Base-by-base conservation (phyloP, 2,329 filamentous ascomycete species). In the Diaporthe ilicicola region DNA sequence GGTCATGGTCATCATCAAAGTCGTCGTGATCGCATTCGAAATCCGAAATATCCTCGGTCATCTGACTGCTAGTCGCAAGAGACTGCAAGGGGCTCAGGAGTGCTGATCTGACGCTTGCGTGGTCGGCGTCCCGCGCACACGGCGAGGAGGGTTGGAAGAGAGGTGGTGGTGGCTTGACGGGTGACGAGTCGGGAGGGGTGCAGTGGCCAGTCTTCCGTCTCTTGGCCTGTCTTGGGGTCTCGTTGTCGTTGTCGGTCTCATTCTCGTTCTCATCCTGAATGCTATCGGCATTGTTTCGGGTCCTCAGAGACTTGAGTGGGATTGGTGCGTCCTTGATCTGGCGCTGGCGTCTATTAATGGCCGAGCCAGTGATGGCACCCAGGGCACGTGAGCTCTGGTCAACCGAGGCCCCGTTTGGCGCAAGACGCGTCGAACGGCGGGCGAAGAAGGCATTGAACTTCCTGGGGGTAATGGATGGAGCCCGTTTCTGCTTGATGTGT, bases 391-490 rank as follows among this genome's bases (percentile, higher is more conserved):
- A 55, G 48, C 67, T 72, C 37, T 72, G 62, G 48, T 61, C 53
- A 22, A 72, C 62, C 32, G 70, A 71, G 34, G 65, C 37, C n/a
- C 65, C 67, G 32, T 61, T 53, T 12, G 71, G 53, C 12, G 62
- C 65, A 39, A 69, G 70, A 51, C 71, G 67, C 55, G 67, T 79
- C 17, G 82, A 81, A 27, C 85, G 82, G 22, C 86, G 86, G 12
- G 86, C 86, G 73, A 88, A 89, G 81, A 89, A 88, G 32, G 82
- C 81, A 42, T 76, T 81, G 73, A 89, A 89, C 76, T 86, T 88
- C 74, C 86, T 80, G 69, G 87, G 87, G 4, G 87, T 89, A 66
- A 89, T 84, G 44, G 86, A 87, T 4, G 87, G 84, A 70, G 84
- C 82, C 22, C 84, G 82, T 73, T 81, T 81, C 75, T 87, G 85